Base-by-base conservation (phyloP, 305 asterid genomes). In the Solanum hybrid region DNA sequence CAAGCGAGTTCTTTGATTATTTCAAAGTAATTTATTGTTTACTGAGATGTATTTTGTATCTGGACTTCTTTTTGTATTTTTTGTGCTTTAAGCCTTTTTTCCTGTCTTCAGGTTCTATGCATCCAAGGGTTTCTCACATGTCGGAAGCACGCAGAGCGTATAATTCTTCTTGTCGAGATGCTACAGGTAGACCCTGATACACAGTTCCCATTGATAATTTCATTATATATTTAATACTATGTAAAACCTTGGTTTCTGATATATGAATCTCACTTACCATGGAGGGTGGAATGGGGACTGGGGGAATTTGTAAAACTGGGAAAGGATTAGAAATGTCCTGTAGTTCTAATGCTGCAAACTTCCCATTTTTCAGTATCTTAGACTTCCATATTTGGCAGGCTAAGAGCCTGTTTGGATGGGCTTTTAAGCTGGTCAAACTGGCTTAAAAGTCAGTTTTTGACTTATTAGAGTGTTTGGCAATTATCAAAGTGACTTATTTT, bases 161-260 rank as follows among this genome's bases (percentile, higher is more conserved):
- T 97, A 91, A 97, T 97, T 93, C 99, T 97, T 92, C 99, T 97
- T 89, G 99, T 97, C 89, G 99, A 97, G 95, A 97, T 97, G 99
- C 94, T 97, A 93, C 98, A 96, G 98, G 99, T 96, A 90, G 92
- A 51, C 71, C 29, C 36, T 26, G 35, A 61, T 33, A 29, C 40
- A 85, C 76, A 85, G 76, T 57, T 69, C 29, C 11, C 29, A 12
- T 33, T 51, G 6, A 29, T 85, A 57, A 31, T 57, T 11, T 33
- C n/a, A 31, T 16, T 83, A 28, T 22, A 51, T 85, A 37, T 51
- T 85, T 31, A 31, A 6, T 20, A 29, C 69, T 51, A 31, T 61
- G 77, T 85, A 57, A 31, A 33, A 16, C 64, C 73, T 42, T 83
- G 3, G 87, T 83, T 40, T 83, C 73, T 83, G 71, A 42, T 16